phyloP scores from a whole-genome alignment of 257 asterid species.

The Nicotiana benthamiana region DNA sequence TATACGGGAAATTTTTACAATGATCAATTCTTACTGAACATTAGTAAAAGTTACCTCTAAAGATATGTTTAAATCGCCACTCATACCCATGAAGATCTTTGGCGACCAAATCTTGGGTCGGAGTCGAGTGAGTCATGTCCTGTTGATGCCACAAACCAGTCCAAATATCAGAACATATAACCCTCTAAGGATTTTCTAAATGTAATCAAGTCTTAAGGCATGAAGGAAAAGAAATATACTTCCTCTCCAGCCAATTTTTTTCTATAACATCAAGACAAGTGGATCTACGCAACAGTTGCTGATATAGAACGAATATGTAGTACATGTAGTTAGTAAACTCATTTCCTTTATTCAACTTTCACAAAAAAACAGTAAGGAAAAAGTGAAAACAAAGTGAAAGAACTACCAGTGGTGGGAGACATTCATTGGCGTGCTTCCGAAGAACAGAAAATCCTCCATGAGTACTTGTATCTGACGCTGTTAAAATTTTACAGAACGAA shows the following conservation, averaged over 20 bases:
- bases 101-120: conserved; percentile 80
- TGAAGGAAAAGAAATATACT: not conserved
- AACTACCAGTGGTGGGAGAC: conserved; percentile 72
- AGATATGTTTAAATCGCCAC: conserved; percentile 93
- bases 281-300: not conserved
- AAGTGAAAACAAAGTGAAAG: not conserved
- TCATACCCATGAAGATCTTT: conserved; percentile 75
- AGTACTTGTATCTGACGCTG: conserved; percentile 91
- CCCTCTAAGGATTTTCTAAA: not conserved
- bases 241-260: not conserved
- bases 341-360: not conserved
- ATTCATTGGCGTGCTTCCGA: conserved; percentile 84
- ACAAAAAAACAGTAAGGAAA: not conserved
- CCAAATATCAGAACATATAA: not conserved
- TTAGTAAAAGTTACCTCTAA: conserved; percentile 44
- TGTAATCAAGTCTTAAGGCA: not conserved
- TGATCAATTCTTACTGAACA: not conserved
- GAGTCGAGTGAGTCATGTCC: conserved; percentile 80
- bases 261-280: not conserved
- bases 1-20: not conserved
- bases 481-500: conserved; percentile 67
- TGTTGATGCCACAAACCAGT: conserved; percentile 16
- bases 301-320: not conserved
- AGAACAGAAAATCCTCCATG: conserved; percentile 93
- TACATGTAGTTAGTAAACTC: not conserved